phyloP scores from a whole-genome alignment of 768 basidiomycete genomes.

The Sarcodon aspratus region DNA sequence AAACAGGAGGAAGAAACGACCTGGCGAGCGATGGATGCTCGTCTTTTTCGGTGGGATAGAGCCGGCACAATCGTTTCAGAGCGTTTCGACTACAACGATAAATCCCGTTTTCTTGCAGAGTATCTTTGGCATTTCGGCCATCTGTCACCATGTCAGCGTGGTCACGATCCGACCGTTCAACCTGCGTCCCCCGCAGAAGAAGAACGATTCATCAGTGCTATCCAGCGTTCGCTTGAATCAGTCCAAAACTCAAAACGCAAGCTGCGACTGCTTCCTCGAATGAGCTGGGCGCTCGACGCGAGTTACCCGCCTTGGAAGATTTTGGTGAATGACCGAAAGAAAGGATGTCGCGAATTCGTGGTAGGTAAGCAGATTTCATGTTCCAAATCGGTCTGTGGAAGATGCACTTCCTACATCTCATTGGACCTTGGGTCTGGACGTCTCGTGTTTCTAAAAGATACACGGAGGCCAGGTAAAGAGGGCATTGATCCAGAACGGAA shows the following conservation, averaged over 20 bases:
- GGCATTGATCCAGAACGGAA: conserved; percentile 11
- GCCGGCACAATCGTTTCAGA: conserved; percentile 2
- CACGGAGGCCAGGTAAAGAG: conserved; percentile 2
- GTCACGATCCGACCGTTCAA: conserved; percentile 1
- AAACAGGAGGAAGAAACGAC: too few relatives aligned
- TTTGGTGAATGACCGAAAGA: background rate
- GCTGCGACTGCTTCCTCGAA: too few relatives aligned
- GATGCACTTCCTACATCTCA: conserved; percentile 4
- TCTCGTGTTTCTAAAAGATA: conserved; percentile 7
- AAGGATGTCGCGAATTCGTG: background rate
- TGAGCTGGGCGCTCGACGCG: too few relatives aligned
- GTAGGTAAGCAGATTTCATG: background rate
- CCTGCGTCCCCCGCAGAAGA: background rate
- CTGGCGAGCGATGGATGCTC: too few relatives aligned
- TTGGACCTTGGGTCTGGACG: background rate
- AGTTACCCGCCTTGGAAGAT: background rate
- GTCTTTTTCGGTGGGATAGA: conserved; percentile 4
- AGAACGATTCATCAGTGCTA: background rate
- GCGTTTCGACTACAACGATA: background rate
- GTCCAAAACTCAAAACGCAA: too few relatives aligned
- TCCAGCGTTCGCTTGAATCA: background rate
- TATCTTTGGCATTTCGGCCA: conserved; percentile 1
- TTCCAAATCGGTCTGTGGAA: conserved; percentile 1
- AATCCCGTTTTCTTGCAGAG: background rate
- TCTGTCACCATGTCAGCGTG: background rate